Percentiles rank a stretch among this genome's conserved stretches.
Evolutionary conservation across 2,329 filamentous ascomycete species (phyloP).

Genomic region (Myrmaecium sp.): DNA sequence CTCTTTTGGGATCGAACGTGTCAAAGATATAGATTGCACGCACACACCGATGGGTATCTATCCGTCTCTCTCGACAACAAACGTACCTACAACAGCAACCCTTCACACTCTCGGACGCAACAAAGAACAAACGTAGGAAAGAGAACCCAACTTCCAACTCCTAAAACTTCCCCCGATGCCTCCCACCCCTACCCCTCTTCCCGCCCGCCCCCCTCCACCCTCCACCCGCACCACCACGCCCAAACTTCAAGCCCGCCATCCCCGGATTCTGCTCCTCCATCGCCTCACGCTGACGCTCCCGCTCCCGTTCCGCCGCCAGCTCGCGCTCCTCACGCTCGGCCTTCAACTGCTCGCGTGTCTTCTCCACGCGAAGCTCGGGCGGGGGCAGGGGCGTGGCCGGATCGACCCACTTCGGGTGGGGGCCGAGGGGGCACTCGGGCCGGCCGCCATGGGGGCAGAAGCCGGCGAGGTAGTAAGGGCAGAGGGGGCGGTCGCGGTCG

Average conservation of each 20-base stretch:
- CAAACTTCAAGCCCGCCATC: constrained; percentile 2
- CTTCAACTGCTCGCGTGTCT: constrained; percentile 54
- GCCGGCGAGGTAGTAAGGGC: constrained; percentile 73
- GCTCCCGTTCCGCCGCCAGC: constrained; percentile 26
- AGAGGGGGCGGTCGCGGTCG: constrained; percentile 54
- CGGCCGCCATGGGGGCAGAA: constrained; percentile 81
- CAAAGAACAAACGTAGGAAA: too few species aligned
- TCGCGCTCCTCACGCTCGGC: constrained; percentile 34
- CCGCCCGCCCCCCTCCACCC: constrained; percentile 4
- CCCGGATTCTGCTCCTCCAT: constrained; percentile 15
- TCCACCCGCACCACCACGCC: constrained; percentile 3
- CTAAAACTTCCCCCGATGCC: constrained; percentile 1
- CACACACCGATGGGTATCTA: too few species aligned
- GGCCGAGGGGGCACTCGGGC: constrained; percentile 61
- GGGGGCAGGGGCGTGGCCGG: constrained; percentile 48
- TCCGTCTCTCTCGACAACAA: too few species aligned
- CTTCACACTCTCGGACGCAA: too few species aligned
- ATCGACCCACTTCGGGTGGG: constrained; percentile 63
- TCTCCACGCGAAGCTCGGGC: constrained; percentile 46
- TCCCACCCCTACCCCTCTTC: constrained; percentile 4
- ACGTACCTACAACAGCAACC: too few species aligned
- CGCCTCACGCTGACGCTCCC: constrained; percentile 22
- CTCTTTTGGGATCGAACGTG: too few species aligned
- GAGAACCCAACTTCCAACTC: too few species aligned
- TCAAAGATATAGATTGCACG: too few species aligned